These are phyloP conservation scores for Phytophthora ramorum DNA, from an alignment of 352 stramenopile species.

Conservation along the genomic window DNA sequence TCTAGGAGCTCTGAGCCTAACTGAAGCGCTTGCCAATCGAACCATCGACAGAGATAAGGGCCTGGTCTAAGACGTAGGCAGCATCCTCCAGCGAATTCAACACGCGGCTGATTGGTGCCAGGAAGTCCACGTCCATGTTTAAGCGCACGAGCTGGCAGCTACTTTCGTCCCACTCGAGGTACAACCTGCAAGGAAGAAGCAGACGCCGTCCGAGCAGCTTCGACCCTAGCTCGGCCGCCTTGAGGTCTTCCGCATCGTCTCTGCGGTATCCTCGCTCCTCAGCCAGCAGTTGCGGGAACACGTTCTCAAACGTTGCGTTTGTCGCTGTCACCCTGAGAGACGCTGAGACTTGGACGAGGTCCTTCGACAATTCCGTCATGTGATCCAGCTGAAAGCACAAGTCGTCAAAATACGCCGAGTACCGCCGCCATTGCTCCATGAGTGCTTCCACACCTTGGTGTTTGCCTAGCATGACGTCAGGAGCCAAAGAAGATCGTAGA, in stretches of 20 bases:
- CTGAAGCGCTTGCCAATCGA: too few species aligned
- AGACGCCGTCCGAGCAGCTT: too few species aligned
- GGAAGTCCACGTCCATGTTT: background rate
- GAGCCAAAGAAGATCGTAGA: constrained; percentile 19
- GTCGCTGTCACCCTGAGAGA: background rate
- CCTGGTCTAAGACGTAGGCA: too few species aligned
- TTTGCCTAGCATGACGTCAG: constrained; percentile 19
- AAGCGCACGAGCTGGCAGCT: background rate
- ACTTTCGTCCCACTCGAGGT: background rate
- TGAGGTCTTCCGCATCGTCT: too few species aligned
- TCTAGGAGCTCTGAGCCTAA: too few species aligned
- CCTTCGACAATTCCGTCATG: constrained; percentile 3
- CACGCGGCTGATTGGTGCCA: background rate
- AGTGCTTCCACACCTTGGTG: constrained; percentile 12
- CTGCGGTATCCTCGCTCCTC: too few species aligned
- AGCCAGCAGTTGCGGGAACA: constrained; percentile 11
- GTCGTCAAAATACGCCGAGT: too few species aligned
- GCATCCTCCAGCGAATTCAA: too few species aligned
- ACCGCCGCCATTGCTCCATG: too few species aligned
- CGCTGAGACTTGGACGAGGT: background rate
- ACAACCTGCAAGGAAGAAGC: background rate
- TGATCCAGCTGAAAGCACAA: too few species aligned
- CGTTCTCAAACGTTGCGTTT: background rate
- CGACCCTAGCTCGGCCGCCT: too few species aligned
- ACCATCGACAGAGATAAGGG: too few species aligned